These are phyloP conservation scores for Heliamphora pulchella DNA, from an alignment of 179 eudicot genomes.

Conservation along the genomic window DNA sequence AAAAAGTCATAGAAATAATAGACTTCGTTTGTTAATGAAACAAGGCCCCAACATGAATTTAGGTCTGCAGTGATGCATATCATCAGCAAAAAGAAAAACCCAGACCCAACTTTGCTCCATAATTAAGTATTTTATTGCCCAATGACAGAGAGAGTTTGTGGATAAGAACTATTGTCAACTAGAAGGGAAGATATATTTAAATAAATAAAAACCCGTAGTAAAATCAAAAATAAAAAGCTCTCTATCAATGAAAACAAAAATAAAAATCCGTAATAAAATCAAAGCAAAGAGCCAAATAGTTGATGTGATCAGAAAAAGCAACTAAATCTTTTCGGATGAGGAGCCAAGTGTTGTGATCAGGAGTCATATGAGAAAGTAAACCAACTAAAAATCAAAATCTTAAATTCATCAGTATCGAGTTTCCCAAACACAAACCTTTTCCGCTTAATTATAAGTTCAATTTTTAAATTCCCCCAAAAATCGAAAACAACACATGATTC, in stretches of 20 bases:
- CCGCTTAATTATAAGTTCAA: background rate
- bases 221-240: background rate
- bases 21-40: too few relatives aligned
- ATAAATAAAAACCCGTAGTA: too few relatives aligned
- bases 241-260: too few relatives aligned
- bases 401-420: background rate
- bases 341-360: too few relatives aligned
- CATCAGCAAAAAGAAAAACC: background rate
- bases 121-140: background rate
- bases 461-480: background rate
- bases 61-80: background rate
- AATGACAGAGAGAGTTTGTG: background rate
- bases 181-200: too few relatives aligned
- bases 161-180: too few relatives aligned
- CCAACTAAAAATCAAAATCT: background rate
- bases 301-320: background rate
- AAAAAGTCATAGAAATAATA: background rate
- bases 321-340: too few relatives aligned
- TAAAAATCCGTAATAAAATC: background rate
- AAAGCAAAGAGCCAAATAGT: background rate
- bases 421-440: background rate
- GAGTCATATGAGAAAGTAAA: background rate
- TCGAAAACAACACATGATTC: background rate
- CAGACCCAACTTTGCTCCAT: background rate
- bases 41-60: background rate